Percentiles rank a stretch among this genome's conserved stretches.
Evolutionary conservation across 768 basidiomycete species (phyloP).

Genomic region (Podaxis sp.): DNA sequence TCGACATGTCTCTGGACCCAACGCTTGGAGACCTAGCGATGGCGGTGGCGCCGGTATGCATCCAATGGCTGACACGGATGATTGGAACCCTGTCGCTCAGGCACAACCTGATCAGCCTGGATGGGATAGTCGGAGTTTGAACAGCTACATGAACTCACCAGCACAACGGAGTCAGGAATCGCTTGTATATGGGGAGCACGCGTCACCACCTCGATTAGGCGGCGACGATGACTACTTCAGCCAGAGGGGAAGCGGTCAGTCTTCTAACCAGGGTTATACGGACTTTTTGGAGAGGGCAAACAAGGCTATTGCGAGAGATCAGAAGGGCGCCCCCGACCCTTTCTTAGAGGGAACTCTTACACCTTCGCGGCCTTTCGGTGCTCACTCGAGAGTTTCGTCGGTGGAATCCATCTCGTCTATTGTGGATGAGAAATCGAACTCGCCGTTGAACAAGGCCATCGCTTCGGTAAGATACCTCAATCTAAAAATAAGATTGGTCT

Average conservation of each 20-base stretch:
- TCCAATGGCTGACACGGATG: constrained; percentile 64
- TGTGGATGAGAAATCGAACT: constrained; percentile 85
- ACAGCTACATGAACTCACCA: constrained; percentile 44
- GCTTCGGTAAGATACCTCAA: constrained; percentile 55
- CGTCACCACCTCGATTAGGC: constrained; percentile 38
- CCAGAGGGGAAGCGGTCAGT: constrained; percentile 26
- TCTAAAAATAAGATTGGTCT: background rate
- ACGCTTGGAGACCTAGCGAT: constrained; percentile 78
- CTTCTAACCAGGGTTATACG: constrained; percentile 49
- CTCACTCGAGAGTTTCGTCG: constrained; percentile 75
- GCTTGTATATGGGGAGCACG: constrained; percentile 46
- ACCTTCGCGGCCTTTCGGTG: constrained; percentile 73
- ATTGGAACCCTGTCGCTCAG: constrained; percentile 74
- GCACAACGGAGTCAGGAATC: constrained; percentile 60
- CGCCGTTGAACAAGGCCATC: constrained; percentile 92
- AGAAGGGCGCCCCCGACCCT: constrained; percentile 77
- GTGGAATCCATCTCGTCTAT: constrained; percentile 92
- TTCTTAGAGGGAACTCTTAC: constrained; percentile 64
- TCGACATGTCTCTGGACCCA: constrained; percentile 59
- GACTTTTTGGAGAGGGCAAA: constrained; percentile 87
- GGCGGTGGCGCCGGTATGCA: constrained; percentile 44
- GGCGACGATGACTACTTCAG: constrained; percentile 52
- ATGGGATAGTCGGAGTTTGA: constrained; percentile 64
- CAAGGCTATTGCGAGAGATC: constrained; percentile 74
- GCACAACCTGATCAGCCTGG: constrained; percentile 66